Percentiles rank a stretch among this genome's conserved stretches.
Evolutionary conservation across 83 land plant species (phyloP).

Genomic region (Isoetes engelmannii): DNA sequence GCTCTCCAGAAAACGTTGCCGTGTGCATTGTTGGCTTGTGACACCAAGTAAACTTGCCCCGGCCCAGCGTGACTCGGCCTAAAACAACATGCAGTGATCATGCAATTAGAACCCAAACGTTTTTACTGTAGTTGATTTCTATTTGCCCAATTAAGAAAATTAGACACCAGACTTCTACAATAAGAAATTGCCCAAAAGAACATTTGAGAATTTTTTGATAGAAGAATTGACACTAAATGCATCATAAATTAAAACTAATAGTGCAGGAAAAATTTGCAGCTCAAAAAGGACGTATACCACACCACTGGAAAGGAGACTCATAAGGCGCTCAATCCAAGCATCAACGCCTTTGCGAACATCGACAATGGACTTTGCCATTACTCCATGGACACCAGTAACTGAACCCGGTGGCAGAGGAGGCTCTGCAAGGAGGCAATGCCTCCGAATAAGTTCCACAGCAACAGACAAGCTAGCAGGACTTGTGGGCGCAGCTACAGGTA

Average conservation of each 20-base stretch:
- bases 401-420: constrained; percentile 6
- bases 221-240: background rate
- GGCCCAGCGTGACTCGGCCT: constrained; percentile 57
- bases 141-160: background rate
- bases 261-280: constrained; percentile 5
- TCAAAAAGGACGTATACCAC: constrained; percentile 29
- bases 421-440: constrained; percentile 32
- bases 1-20: constrained; percentile 39
- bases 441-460: constrained; percentile 31
- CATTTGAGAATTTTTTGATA: background rate
- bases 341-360: constrained; percentile 42
- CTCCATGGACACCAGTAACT: constrained; percentile 13
- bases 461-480: constrained; percentile 33
- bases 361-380: constrained; percentile 10
- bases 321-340: constrained; percentile 42
- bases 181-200: background rate
- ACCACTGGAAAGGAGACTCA: constrained; percentile 26
- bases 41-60: constrained; percentile 57
- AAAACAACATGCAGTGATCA: background rate
- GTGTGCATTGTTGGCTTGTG: constrained; percentile 41
- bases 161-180: background rate
- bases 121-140: too few relatives aligned
- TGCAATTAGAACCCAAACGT: too few relatives aligned
- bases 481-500: constrained; percentile 11
- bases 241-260: background rate